Evolutionary conservation across 441 rosid genomes (phyloP), one percentile per base, ranked within the genome.

Genomic region (Kokia cookei): DNA sequence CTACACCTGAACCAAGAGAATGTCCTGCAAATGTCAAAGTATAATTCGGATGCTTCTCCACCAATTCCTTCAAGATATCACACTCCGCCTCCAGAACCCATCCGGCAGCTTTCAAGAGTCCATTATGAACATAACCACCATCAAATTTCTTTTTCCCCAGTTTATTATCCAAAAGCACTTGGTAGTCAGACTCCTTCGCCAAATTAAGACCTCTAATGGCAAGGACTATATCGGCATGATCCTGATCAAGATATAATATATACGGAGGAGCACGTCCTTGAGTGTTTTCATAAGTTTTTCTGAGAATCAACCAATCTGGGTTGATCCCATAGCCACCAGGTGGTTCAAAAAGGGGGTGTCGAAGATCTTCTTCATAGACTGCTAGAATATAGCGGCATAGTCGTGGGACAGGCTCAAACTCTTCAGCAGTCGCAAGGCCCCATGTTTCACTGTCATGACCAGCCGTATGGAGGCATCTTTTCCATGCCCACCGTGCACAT

Each of bases 401-500:
- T 65, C 93, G 87, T 57, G 99, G 98, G 29, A 90, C 85, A 0
- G 98, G 91, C 71, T 91, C 94, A 65, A 94, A 94, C 64, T 93
- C 98, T 17, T 90, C 90, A 19, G 89, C 78, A 43, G 90, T 85
- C 48, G 98, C 97, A 32, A 90, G 76, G 5, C 97, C 96, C 99
- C 98, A 94, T 22, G 87, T 91, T 82, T 91, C 84, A 76, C 98
- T 94, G 77, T 94, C 99, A 66, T 87, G 96, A 43, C 96, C 98
- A 29, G 98, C 98, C 1, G 96, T 79, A 80, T 91, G 86, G 72
- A 95, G 96, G 64, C 97, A 93, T 15, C 92, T 84, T 80, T 93
- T 91, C 88, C 96, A 94, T 59, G 87, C 93, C 99, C 99, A 94
- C 4, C 98, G 97, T 17, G 91, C 88, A 73, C 99, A 93, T n/a